Evolutionary conservation across 805 yeast genomes (phyloP), one percentile per base, ranked within the genome.

Genomic region (Maudiozyma bulderi): DNA sequence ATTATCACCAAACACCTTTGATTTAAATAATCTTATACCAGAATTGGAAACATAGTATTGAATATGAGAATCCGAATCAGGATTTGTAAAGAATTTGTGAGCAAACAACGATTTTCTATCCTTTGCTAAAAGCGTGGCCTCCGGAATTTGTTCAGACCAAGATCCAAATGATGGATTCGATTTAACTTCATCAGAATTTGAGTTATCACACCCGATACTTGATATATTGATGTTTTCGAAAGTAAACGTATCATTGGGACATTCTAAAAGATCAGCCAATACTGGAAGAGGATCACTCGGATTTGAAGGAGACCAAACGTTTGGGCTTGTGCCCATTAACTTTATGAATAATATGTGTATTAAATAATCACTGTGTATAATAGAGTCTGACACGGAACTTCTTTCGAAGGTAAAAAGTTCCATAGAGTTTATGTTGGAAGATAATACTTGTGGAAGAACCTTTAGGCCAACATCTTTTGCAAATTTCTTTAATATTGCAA

Each of bases 31-130:
- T 15, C 95, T 67, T 2, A 86, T 72, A 0, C 96, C 96, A 9
- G 65, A 68, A 28, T 68, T 57, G 0, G 90, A 77, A 5, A 78
- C 81, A 60, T 82, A 89, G 61, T 89, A 89, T 61, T 90, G 97
- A 8, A 78, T 64, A 59, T 81, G 86, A 0, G 95, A 73, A 54
- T 85, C 91, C 0, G 95, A 84, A 59, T 85, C 95, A 0, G 97
- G 97, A 57, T 90, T 90, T 4, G 91, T 81, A 68, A 88, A 88
- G 58, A 77, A 86, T 40, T 77, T 73, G 58, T 86, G 95, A 48
- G 79, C 77, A 54, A 84, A 81, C 0, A 95, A 95, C 5, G 86
- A 80, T 6, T 51, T 55, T 47, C 73, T 58, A 5, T 42, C 29
- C 40, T 56, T 54, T 20, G 59, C 53, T 15, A 52, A 46, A 26